A percentile compares a stretch with the other conserved stretches of the same genome.
Evolutionary conservation across 2,329 filamentous ascomycete genomes (phyloP).

Genomic region (Colletotrichum tropicale): DNA sequence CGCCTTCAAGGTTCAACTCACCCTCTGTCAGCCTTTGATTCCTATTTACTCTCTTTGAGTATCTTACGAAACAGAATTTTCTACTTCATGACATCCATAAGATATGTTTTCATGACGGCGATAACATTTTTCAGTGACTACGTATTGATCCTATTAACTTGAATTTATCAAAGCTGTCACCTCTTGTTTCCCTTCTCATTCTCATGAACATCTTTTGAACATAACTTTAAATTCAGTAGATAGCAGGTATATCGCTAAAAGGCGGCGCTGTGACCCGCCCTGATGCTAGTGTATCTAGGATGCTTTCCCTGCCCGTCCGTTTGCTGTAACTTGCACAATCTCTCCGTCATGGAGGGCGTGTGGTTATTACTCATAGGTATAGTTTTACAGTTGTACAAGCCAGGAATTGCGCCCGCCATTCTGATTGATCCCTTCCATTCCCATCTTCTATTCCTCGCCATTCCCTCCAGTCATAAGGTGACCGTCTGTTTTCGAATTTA

Average conservation of each 20-base stretch:
- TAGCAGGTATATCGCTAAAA: neutral
- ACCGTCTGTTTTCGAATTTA: slow-evolving; percentile 33
- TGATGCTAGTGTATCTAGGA: neutral
- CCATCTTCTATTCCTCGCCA: neutral
- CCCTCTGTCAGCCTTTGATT: neutral
- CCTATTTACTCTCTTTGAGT: neutral
- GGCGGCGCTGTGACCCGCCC: neutral
- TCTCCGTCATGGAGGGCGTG: neutral
- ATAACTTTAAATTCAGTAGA: neutral
- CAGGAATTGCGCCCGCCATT: neutral
- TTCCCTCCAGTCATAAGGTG: neutral
- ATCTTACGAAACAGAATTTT: neutral
- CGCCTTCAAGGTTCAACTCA: neutral
- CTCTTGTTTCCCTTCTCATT: neutral
- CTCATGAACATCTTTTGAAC: neutral
- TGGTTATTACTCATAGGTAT: neutral
- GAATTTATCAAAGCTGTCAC: neutral
- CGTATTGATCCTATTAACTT: neutral
- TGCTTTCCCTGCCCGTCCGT: neutral
- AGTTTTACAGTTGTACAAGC: neutral
- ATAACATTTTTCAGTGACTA: neutral
- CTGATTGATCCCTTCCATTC: neutral
- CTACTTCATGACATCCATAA: neutral
- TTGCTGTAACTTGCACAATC: neutral
- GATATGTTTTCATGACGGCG: neutral